Evolutionary conservation across 2,329 filamentous ascomycete genomes (phyloP), one percentile per base, ranked within the genome.

Genomic region (Alternaria solani): DNA sequence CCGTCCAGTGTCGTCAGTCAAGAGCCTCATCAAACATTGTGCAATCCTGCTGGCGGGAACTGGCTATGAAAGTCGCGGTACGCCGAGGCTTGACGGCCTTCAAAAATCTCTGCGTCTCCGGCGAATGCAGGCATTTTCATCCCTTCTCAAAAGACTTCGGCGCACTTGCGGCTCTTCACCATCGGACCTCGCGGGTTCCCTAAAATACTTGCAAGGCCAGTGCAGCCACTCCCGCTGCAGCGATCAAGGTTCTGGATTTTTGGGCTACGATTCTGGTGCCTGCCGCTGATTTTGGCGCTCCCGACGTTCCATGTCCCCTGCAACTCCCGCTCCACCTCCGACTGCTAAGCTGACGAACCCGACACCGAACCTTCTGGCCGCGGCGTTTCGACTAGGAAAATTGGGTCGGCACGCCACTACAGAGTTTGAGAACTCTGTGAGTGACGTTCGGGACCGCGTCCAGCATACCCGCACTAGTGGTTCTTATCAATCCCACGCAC

Each of bases 361-460:
- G 54, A 61, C 46, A 64, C 61, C 72, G 73, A 76, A 70, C 63
- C 60, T 73, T 77, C 74, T 77, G 70, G 74, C 71, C 73, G 57
- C 51, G 61, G 60, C 55, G 51, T 56, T 55, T 62, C 61, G 59
- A 62, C 57, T 62, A 66, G 66, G 52, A 70, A 71, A 71, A 72
- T 38, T 64, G 69, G 68, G 61, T 48, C 68, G 60, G 49, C 47
- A 58, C 65, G 62, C 66, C 58, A 64, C 62, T 54, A 51, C 60
- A 66, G 55, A 60, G 36, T 55, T 53, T 65, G 60, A 51, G 55
- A 63, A 56, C 57, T 67, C 59, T 65, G 53, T 54, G 53, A 57
- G 51, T 59, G 51, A 55, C 51, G 56, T 59, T 55, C 51, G 53
- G 57, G 55, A 58, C 60, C 59, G 63, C 61, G 54, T 59, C 57